A percentile compares a stretch with the other conserved stretches of the same genome.
Evolutionary conservation across 352 stramenopile species (phyloP).

Genomic region (Pythium rishiriense): DNA sequence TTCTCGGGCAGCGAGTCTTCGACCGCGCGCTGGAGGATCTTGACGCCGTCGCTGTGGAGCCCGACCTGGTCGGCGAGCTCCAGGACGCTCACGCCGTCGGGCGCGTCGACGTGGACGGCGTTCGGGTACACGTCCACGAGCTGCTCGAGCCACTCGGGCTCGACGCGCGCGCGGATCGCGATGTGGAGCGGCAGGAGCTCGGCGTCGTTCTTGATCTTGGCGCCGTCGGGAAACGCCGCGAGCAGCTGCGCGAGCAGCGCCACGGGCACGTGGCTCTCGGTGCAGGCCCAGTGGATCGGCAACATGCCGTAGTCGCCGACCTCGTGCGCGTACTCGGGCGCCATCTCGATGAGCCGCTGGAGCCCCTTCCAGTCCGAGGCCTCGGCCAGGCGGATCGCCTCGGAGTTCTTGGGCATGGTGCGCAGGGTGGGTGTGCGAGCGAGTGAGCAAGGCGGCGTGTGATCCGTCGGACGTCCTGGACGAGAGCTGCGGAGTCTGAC

Average conservation of each 20-base stretch:
- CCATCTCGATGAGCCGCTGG: conserved; percentile 58
- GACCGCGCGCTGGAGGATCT: conserved; percentile 41
- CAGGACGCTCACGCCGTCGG: conserved; percentile 48
- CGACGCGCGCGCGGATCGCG: conserved; percentile 59
- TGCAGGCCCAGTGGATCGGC: conserved; percentile 83
- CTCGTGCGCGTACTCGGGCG: conserved; percentile 45
- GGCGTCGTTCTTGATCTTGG: conserved; percentile 59
- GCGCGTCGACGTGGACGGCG: conserved; percentile 44
- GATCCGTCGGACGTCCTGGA: no score
- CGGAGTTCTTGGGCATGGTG: conserved; percentile 37
- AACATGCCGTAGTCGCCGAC: conserved; percentile 80
- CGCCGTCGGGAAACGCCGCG: conserved; percentile 57
- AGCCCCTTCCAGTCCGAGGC: conserved; percentile 77
- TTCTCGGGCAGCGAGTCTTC: conserved; percentile 8
- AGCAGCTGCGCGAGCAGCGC: conserved; percentile 64
- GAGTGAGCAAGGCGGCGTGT: no score
- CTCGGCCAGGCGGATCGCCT: conserved; percentile 76
- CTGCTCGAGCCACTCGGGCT: conserved; percentile 47
- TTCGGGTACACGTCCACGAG: conserved; percentile 58
- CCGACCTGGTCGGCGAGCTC: conserved; percentile 51
- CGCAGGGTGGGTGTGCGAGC: background rate
- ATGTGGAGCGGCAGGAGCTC: conserved; percentile 77
- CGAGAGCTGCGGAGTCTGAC: no score
- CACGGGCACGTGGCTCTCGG: conserved; percentile 58
- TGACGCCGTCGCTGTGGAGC: conserved; percentile 43